Conservation (phyloP, 2,329 filamentous ascomycete genomes). For the Fusarium lyarnte region DNA sequence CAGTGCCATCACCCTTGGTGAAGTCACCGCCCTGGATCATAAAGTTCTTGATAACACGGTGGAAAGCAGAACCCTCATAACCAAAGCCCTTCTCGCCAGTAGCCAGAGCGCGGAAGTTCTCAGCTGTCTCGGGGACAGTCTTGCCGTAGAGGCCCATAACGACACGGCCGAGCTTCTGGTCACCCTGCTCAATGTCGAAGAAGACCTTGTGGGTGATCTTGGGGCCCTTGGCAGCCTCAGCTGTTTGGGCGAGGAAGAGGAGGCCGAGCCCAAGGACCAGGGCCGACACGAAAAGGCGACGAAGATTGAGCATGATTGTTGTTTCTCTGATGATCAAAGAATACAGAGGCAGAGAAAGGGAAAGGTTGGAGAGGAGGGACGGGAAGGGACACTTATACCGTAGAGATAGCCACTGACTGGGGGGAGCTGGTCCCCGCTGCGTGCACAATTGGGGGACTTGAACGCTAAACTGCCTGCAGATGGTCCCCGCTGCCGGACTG, state of each 20-base stretch:
- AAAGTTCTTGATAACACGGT: conserved; percentile 90
- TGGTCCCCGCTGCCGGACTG: conserved; percentile 16
- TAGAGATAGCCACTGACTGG: conserved; percentile 22
- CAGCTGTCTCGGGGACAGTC: conserved; percentile 79
- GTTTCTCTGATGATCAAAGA: conserved; percentile 34
- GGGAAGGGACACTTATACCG: conserved; percentile 42
- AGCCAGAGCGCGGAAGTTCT: conserved; percentile 82
- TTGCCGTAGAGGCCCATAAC: conserved; percentile 88
- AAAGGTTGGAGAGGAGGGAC: conserved; percentile 21
- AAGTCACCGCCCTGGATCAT: conserved; percentile 95
- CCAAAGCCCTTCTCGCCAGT: conserved; percentile 89
- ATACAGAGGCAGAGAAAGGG: conserved; percentile 7
- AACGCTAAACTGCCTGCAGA: conserved; percentile 23
- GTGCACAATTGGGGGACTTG: conserved; percentile 29
- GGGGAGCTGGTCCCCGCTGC: conserved; percentile 24
- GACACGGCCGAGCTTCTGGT: conserved; percentile 76
- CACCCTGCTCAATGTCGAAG: conserved; percentile 84
- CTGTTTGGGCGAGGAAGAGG: conserved; percentile 78
- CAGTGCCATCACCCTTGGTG: conserved; percentile 82
- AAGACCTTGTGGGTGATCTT: conserved; percentile 97
- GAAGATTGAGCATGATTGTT: conserved; percentile 76
- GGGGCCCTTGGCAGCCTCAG: conserved; percentile 82
- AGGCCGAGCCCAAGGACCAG: conserved; percentile 80
- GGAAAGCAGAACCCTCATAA: conserved; percentile 84
- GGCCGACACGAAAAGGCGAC: conserved; percentile 75